phyloP scores from a whole-genome alignment of 2,329 filamentous ascomycete species.

The Bipolaris victoriae region DNA sequence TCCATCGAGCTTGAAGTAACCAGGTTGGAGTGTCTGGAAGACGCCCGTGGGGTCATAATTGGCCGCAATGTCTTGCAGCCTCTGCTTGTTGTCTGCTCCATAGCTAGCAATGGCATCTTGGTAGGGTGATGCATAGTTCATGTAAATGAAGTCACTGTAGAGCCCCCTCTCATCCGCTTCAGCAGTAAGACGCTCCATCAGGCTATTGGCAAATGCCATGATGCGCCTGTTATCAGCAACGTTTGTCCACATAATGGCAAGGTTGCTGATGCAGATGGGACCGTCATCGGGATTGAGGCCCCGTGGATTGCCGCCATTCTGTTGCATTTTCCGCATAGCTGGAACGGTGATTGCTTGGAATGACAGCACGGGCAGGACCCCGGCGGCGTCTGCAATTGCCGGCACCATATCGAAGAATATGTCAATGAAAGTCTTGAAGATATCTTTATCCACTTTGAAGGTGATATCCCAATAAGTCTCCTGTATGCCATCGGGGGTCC shows the following conservation, averaged over 20 bases:
- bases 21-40: constrained; percentile 30
- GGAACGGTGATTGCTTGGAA: constrained; percentile 39
- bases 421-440: constrained; percentile 27
- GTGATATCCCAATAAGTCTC: constrained; percentile 39
- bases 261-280: constrained; percentile 30
- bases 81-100: constrained; percentile 45
- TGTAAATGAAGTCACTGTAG: constrained; percentile 47
- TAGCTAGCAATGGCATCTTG: constrained; percentile 54
- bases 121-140: constrained; percentile 56
- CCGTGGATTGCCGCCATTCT: constrained; percentile 41
- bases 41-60: constrained; percentile 26
- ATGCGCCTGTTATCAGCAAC: constrained; percentile 32
- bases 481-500: constrained; percentile 19
- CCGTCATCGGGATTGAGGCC: constrained; percentile 32
- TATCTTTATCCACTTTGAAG: constrained; percentile 32
- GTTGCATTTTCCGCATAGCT: constrained; percentile 32
- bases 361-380: constrained; percentile 32
- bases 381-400: constrained; percentile 25
- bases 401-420: constrained; percentile 34
- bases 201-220: constrained; percentile 27
- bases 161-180: constrained; percentile 21
- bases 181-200: constrained; percentile 18
- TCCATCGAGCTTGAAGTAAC: constrained; percentile 31
- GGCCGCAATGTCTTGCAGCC: constrained; percentile 21
- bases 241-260: constrained; percentile 33